These are phyloP conservation scores for Candida mattraensis DNA, from an alignment of 805 yeast species.

Conservation along the genomic window DNA sequence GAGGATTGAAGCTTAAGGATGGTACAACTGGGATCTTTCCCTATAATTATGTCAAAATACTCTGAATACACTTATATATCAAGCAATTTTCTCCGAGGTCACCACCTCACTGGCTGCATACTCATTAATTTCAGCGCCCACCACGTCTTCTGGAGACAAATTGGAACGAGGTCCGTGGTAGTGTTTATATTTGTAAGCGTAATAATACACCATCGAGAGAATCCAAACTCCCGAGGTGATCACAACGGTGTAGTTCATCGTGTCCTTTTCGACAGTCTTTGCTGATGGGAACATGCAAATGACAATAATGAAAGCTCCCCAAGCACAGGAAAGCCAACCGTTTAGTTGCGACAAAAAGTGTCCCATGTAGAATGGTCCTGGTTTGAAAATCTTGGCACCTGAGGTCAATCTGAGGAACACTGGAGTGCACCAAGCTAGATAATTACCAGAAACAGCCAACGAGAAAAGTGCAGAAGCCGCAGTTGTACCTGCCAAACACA, in stretches of 20 bases:
- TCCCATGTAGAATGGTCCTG: slow-evolving; percentile 71
- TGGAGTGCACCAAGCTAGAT: slow-evolving; percentile 64
- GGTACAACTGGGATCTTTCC: slow-evolving; percentile 48
- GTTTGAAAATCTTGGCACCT: slow-evolving; percentile 51
- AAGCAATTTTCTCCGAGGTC: not conserved
- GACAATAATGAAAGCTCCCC: slow-evolving; percentile 53
- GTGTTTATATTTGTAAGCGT: slow-evolving; percentile 48
- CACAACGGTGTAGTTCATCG: slow-evolving; percentile 72
- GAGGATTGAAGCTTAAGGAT: slow-evolving; percentile 38
- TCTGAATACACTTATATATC: slow-evolving; percentile 1
- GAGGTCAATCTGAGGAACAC: slow-evolving; percentile 51
- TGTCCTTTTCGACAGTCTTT: slow-evolving; percentile 37
- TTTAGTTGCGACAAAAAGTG: slow-evolving; percentile 44
- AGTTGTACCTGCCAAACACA: slow-evolving; percentile 55
- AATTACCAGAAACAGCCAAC: slow-evolving; percentile 60
- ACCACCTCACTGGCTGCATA: slow-evolving; percentile 4
- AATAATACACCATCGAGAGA: slow-evolving; percentile 50
- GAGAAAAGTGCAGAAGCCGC: slow-evolving; percentile 73
- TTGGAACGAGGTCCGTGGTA: slow-evolving; percentile 53
- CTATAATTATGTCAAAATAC: slow-evolving; percentile 40
- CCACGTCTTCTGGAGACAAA: slow-evolving; percentile 15
- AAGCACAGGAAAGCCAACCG: slow-evolving; percentile 44
- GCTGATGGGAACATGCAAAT: slow-evolving; percentile 62
- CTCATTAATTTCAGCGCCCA: too few species aligned
- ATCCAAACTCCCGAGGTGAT: slow-evolving; percentile 63